Evolutionary conservation across 2,329 filamentous ascomycete genomes (phyloP), one percentile per base, ranked within the genome.

Genomic region (Zymoseptoria brevis): DNA sequence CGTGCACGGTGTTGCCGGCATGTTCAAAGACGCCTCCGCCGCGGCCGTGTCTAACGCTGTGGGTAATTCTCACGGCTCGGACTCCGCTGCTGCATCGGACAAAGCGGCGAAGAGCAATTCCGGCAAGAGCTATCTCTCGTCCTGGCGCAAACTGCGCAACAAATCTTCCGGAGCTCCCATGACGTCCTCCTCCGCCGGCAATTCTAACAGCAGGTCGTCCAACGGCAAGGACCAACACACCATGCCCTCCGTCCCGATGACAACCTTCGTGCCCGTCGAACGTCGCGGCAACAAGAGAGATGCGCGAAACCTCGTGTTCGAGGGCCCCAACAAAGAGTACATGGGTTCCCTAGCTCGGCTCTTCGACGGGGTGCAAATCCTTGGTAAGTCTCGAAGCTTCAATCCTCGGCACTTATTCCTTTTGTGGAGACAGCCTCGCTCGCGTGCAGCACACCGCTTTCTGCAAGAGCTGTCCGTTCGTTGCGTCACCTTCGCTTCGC

Each of bases 281-380:
- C 68, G 65, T 53, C 68, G 69, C 58, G 71, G 68, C 49, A 64
- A 61, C 57, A 70, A 67, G 61, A 66, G 56, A 59, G 88, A 93
- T 71, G 75, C 90, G 2, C 77, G 77, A 19, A 83, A 84, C 58
- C 80, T 88, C 55, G 81, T 84, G 61, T 96, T 93, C 67, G 82
- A 85, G 30, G 94, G 94, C 0, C 91, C 92, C 1, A 89, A 96
- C 74, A 86, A 88, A 24, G 84, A 87, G 65, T 99, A 99, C 73
- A 96, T 97, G 90, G 84, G 85, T 67, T 88, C 91, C 64, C 80
- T 99, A 71, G 93, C 92, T 66, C 86, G 88, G 67, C 77, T 99
- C 65, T 99, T 96, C 74, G 94, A 97, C 77, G 90, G 92, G 64
- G 93, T 87, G 57, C 94, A 97, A 77, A 84, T 92, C 59, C 80